These are phyloP conservation scores for Saitozyma podzolica DNA, from an alignment of 768 basidiomycete species.

Conservation along the genomic window DNA sequence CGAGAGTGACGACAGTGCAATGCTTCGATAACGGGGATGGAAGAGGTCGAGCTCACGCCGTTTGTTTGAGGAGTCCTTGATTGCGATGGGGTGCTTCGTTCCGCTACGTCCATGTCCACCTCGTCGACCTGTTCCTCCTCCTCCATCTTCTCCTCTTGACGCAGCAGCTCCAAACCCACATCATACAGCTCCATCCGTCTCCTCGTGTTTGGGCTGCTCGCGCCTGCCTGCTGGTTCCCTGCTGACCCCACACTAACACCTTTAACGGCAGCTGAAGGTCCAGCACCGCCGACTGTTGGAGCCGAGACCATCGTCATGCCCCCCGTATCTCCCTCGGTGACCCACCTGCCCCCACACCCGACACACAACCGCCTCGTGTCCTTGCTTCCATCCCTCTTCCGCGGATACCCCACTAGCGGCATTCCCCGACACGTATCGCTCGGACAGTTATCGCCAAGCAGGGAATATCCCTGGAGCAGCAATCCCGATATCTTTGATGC, in stretches of 20 bases:
- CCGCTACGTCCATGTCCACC: conserved; percentile 9
- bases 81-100: not conserved
- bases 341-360: conserved; percentile 36
- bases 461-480: conserved; percentile 45
- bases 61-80: not conserved
- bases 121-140: conserved; percentile 10
- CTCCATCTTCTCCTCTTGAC: conserved; percentile 2
- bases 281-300: not conserved
- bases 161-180: conserved; percentile 4
- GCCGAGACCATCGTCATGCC: conserved; percentile 15
- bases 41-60: not conserved
- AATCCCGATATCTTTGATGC: conserved; percentile 30
- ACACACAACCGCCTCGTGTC: conserved; percentile 45
- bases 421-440: conserved; percentile 38
- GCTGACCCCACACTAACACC: not conserved
- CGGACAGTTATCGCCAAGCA: conserved; percentile 42
- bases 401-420: conserved; percentile 49
- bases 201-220: conserved; percentile 36
- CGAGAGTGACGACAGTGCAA: not conserved
- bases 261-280: not conserved
- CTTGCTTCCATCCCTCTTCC: conserved; percentile 26
- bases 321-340: conserved; percentile 21
- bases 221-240: conserved; percentile 4
- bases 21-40: not conserved
- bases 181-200: conserved; percentile 38